Evolutionary conservation across 768 basidiomycete species (phyloP).

Genomic region (Collybiopsis luxurians): DNA sequence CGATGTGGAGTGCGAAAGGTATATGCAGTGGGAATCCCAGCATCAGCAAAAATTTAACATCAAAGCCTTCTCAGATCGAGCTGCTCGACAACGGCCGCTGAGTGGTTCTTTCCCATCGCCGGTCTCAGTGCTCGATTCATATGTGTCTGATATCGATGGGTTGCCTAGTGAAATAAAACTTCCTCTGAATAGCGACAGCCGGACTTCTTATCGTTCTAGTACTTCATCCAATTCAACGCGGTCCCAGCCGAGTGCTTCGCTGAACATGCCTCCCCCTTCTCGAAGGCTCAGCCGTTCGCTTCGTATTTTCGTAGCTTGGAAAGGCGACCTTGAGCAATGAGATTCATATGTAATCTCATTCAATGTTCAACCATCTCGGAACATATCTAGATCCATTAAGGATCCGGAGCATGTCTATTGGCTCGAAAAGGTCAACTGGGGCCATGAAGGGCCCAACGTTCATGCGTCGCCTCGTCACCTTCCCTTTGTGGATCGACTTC

Average conservation of each 20-base stretch:
- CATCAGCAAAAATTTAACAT: conserved; percentile 18
- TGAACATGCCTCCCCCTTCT: conserved; percentile 18
- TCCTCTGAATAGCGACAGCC: neutral
- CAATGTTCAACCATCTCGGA: neutral
- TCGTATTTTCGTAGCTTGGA: conserved; percentile 59
- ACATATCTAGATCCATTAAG: neutral
- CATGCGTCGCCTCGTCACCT: too few relatives aligned
- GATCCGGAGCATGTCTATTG: neutral
- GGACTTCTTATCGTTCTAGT: neutral
- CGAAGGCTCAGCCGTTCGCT: conserved; percentile 50
- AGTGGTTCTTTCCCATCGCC: neutral
- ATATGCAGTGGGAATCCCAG: conserved; percentile 47
- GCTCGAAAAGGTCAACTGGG: too few relatives aligned
- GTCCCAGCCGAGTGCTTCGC: neutral
- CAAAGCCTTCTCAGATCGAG: conserved; percentile 1
- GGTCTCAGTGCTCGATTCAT: neutral
- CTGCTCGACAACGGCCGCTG: neutral
- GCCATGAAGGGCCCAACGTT: too few relatives aligned
- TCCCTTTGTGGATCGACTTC: too few relatives aligned
- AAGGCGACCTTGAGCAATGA: conserved; percentile 24
- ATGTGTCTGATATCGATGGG: neutral
- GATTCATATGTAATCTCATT: neutral
- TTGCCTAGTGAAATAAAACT: neutral
- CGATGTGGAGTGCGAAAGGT: conserved; percentile 54
- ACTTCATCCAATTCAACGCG: neutral